Percentiles rank a stretch among this genome's conserved stretches.
Conservation (phyloP, 1,284 basidiomycete species). For the Ustilago shanxiensis region DNA sequence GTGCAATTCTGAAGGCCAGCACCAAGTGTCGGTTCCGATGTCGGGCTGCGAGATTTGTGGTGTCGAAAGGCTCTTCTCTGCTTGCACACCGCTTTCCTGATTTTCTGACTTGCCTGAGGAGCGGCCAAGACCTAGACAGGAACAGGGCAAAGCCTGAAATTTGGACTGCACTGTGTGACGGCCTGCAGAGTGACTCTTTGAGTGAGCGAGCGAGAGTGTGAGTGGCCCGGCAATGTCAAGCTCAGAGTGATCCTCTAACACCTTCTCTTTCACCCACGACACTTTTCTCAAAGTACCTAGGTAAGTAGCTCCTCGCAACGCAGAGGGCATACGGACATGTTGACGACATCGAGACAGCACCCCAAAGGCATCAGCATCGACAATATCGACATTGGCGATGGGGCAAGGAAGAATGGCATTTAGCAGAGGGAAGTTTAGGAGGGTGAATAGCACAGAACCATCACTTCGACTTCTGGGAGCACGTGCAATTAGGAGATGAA, state of each 20-base stretch:
- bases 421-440: not conserved
- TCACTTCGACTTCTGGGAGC: too few relatives aligned
- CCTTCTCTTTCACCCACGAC: constrained; percentile 28
- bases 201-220: constrained; percentile 10
- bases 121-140: constrained; percentile 5
- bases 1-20: not conserved
- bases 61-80: too few relatives aligned
- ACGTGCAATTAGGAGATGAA: too few relatives aligned
- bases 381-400: not conserved
- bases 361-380: not conserved
- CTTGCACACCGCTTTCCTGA: constrained; percentile 3
- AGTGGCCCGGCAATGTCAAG: constrained; percentile 21
- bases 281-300: constrained; percentile 50
- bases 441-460: too few relatives aligned
- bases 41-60: not conserved
- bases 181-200: not conserved
- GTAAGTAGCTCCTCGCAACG: constrained; percentile 37
- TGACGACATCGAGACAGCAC: not conserved
- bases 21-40: constrained; percentile 16
- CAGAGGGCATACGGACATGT: constrained; percentile 1
- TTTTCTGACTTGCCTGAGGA: too few relatives aligned
- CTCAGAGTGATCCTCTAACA: not conserved
- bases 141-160: too few relatives aligned
- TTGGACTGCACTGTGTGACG: too few relatives aligned
- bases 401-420: not conserved